Base-by-base conservation (phyloP, 257 asterid genomes). In the Solanum pinnatisectum region DNA sequence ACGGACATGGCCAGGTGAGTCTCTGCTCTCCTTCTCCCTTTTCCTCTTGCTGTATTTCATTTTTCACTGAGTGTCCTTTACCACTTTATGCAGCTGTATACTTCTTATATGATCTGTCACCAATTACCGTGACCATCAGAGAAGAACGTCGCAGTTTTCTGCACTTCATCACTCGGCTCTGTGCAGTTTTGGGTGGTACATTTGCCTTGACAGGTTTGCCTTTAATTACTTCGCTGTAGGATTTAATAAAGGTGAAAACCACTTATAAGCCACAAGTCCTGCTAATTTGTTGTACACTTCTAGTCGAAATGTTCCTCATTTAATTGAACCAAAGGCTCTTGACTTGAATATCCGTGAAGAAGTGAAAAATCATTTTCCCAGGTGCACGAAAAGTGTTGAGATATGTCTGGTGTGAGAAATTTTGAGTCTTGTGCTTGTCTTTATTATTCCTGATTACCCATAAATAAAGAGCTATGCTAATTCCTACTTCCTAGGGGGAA, bases 121-220 rank as follows among this genome's bases (percentile, higher is more conserved):
- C 99, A 72, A 97, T 97, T 78, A 97, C 98, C 59, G 99, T 97
- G 87, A 97, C 99, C 88, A 97, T 97, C 87, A 94, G 91, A 89
- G 99, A 97, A 92, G 99, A 97, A 90, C 99, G 99, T 65, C 98
- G 96, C 83, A 97, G 98, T 93, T 97, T 97, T 91, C 98, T 96
- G 89, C 99, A 97, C 94, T 95, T 97, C 90, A 88, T 97, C 88
- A 97, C 99, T 36, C 98, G 99, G 73, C 98, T 97, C 82, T 97
- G 98, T 94, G 99, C 99, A 18, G 98, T 97, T 88, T 91, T 97
- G 78, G 99, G 99, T 84, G 99, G 99, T 74, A 97, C 99, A 88
- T 97, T 97, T 91, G 99, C 99, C 89, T 87, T 96, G 86, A 95
- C 99, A 94, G 99, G 99, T 97, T 87, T 32, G 92, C 85, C 68